Percentiles rank a stretch among this genome's conserved stretches.
These are phyloP conservation scores for Solanum hybrid DNA, from an alignment of 305 asterid genomes.

Conservation along the genomic window DNA sequence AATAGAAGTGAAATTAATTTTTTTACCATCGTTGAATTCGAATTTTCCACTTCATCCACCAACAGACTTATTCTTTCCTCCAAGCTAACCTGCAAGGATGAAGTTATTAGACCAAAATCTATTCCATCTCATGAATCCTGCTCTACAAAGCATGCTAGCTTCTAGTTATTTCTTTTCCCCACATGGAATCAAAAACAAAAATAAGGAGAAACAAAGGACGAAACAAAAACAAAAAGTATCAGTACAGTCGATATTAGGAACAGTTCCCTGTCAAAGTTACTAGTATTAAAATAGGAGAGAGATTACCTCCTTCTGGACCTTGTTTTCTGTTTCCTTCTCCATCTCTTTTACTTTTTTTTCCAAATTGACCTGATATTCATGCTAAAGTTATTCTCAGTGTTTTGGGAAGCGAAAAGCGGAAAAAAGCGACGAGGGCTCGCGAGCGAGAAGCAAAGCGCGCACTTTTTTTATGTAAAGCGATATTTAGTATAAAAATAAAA, in stretches of 20 bases:
- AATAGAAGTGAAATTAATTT: background rate
- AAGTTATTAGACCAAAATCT: background rate
- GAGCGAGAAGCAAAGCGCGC: too few species aligned
- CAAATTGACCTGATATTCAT: conserved; percentile 26
- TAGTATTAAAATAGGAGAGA: background rate
- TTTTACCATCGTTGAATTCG: conserved; percentile 38
- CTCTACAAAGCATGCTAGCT: background rate
- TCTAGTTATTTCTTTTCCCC: background rate
- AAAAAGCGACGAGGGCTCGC: too few species aligned
- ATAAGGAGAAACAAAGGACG: background rate
- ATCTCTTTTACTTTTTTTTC: conserved; percentile 33
- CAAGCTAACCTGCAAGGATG: conserved; percentile 37
- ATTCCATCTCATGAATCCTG: background rate
- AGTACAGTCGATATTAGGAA: background rate
- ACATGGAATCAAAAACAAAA: background rate
- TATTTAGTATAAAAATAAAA: too few species aligned
- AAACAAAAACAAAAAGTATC: background rate
- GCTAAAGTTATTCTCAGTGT: background rate
- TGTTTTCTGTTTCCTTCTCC: conserved; percentile 42
- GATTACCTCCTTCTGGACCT: conserved; percentile 52
- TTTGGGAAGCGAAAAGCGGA: too few species aligned
- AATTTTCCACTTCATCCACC: conserved; percentile 33
- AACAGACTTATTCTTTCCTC: conserved; percentile 34
- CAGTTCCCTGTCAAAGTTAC: background rate
- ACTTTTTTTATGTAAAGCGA: too few species aligned